These are phyloP conservation scores for Neltuma alba DNA, from an alignment of 306 rosid genomes.

Conservation along the genomic window DNA sequence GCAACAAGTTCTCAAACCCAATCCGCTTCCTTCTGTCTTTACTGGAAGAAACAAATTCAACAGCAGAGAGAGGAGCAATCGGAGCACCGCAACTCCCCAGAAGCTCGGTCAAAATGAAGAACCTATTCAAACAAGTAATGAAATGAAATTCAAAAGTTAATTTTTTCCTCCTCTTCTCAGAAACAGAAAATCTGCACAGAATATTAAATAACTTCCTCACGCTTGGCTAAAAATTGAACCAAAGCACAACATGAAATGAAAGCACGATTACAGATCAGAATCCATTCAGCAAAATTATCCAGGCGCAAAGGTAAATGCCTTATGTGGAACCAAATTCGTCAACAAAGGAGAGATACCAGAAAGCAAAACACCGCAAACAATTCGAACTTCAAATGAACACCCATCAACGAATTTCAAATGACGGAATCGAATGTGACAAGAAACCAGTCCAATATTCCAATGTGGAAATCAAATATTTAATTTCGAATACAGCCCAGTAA, in stretches of 20 bases:
- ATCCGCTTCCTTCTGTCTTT: constrained; percentile 38
- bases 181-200: constrained; percentile 8
- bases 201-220: background rate
- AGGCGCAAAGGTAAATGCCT: constrained; percentile 33
- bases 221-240: constrained; percentile 12
- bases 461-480: background rate
- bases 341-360: constrained; percentile 33
- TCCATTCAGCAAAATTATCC: constrained; percentile 38
- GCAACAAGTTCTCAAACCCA: constrained; percentile 35
- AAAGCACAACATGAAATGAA: constrained; percentile 18
- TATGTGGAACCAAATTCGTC: constrained; percentile 24
- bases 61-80: constrained; percentile 33
- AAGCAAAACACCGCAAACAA: constrained; percentile 30
- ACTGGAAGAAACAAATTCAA: constrained; percentile 35
- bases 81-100: constrained; percentile 40
- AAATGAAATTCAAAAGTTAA: constrained; percentile 24
- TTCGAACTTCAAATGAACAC: constrained; percentile 23
- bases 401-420: background rate
- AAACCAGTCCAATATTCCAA: constrained; percentile 31
- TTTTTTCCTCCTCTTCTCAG: background rate
- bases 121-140: constrained; percentile 49
- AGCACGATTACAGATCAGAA: constrained; percentile 40
- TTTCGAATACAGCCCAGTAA: constrained; percentile 27
- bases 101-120: constrained; percentile 41
- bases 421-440: constrained; percentile 18